Percentiles rank a stretch among this genome's conserved stretches.
These are phyloP conservation scores for Cladophialophora exuberans DNA, from an alignment of 2,329 filamentous ascomycete genomes.

Conservation along the genomic window DNA sequence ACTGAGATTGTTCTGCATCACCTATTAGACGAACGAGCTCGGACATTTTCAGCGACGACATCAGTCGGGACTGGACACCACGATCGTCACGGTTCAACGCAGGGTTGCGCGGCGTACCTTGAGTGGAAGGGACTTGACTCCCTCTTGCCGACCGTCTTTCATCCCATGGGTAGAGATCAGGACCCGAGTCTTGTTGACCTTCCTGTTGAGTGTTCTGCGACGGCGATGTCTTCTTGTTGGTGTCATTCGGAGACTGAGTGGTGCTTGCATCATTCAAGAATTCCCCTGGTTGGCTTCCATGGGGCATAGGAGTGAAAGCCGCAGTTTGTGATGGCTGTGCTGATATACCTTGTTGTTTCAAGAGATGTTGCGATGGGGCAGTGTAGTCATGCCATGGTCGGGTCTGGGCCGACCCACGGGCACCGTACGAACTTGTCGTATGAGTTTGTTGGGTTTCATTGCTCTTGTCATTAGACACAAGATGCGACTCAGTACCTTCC, in stretches of 20 bases:
- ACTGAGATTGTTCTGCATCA: constrained; percentile 37
- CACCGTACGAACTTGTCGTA: constrained; percentile 54
- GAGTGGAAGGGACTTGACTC: constrained; percentile 67
- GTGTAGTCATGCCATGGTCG: constrained; percentile 50
- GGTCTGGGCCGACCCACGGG: constrained; percentile 49
- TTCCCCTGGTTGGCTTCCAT: constrained; percentile 62
- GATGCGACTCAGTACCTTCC: constrained; percentile 57
- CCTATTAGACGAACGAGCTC: constrained; percentile 1
- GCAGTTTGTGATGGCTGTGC: constrained; percentile 51
- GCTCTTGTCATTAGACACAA: constrained; percentile 49
- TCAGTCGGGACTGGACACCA: background rate
- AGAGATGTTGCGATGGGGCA: constrained; percentile 50
- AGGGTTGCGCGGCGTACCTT: constrained; percentile 51
- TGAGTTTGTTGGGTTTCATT: constrained; percentile 49
- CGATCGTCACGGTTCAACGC: background rate
- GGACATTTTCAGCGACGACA: background rate
- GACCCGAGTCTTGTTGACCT: constrained; percentile 68
- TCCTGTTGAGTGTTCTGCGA: constrained; percentile 58
- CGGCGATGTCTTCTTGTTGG: constrained; percentile 68
- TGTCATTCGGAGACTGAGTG: constrained; percentile 75
- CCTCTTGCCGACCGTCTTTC: constrained; percentile 55
- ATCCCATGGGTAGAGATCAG: constrained; percentile 56
- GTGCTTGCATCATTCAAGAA: constrained; percentile 87
- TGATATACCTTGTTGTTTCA: constrained; percentile 50
- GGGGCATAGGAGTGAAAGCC: constrained; percentile 61